Evolutionary conservation across 176 grass and related monocot genomes (phyloP), one percentile per base, ranked within the genome.

Genomic region (Eleusine coracana): DNA sequence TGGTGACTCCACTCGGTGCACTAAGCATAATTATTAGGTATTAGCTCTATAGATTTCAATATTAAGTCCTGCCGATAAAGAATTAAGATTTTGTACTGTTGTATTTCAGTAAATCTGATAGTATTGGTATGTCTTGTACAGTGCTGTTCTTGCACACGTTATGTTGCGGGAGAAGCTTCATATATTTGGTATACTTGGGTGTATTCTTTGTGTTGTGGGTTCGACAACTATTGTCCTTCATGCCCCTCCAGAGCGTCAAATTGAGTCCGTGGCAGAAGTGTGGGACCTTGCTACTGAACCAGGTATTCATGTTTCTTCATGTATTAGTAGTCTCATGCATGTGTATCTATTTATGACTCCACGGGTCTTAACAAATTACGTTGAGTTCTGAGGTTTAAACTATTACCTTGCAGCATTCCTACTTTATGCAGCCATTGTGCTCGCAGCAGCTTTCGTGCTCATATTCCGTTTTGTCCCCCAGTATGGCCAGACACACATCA

Each of bases 11-110:
- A 77, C 92, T 98, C 80, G 96, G 96, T 84, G 96, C 96, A 52
- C 90, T 98, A 71, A 98, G 96, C 80, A 93, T 98, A 80, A 98
- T 98, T 63, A 98, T 98, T 70, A 98, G 96, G 96, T 87, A 59
- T 9, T 44, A 42, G 64, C 52, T 48, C 27, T 52, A 52, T 5
- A 52, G 5, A 29, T 23, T 38, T 17, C 0, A 21, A 36, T 75
- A 64, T 46, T 52, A 74, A 80, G 6, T 81, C 66, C 2, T 75
- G 55, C n/a, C 38, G 23, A 17, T 54, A 79, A 49, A 80, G 66
- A 80, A 3, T 44, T 65, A 51, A 85, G 56, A 82, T 78, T 3
- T 45, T 90, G 9, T 85, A 38, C 51, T 39, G 34, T 37, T 20
- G 41, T 41, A 60, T 34, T 80, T 79, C 39, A 56, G 10, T 31